Base-by-base conservation (phyloP, 2,329 filamentous ascomycete genomes). In the Claviceps spartinae region DNA sequence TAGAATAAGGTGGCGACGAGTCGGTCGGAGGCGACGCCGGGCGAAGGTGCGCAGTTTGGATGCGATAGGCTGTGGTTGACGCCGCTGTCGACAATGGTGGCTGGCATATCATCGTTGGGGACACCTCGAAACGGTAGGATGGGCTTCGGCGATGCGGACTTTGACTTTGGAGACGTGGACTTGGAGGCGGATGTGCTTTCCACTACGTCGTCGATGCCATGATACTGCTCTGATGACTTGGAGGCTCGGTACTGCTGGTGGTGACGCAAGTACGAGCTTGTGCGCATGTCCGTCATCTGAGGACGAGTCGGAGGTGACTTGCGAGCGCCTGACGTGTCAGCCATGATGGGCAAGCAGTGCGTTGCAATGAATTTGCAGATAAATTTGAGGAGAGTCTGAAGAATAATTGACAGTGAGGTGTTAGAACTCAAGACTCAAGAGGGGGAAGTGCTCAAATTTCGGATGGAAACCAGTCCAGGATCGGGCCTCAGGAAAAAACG, bases 1-100 rank as follows among this genome's bases (percentile, higher is more conserved):
- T 85, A 85, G 63, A 83, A 77, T 47, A 85, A 68, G 0, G 81
- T 85, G 7, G 79, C 81, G 36, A 84, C 69, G 48, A 85, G 68
- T 49, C 75, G 71, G 56, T 77, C 71, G 20, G 73, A 70, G 51
- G 63, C 62, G 18, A 67, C 63, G 20, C 79, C 79, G 4, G 68
- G 63, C 1, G 68, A 59, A 5, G 79, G 75, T 40, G 76, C 76
- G 60, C 81, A 85, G 63, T 82, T 80, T 41, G 77, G 74, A 58
- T 85, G 81, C 38, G 79, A 79, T 57, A 82, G 72, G 58, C 74
- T 75, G 65, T 84, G 80, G 61, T 71, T 78, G 58, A 83, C 63
- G 46, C 81, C 81, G 61, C 75, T 79, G 57, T 84, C 79, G 53
- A 82, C 72, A 49, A 84, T 77, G 51, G 69, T 77, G 24, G 77